These are phyloP conservation scores for Rhexocercosporidium sp. DNA, from an alignment of 2,329 filamentous ascomycete species.

Conservation along the genomic window DNA sequence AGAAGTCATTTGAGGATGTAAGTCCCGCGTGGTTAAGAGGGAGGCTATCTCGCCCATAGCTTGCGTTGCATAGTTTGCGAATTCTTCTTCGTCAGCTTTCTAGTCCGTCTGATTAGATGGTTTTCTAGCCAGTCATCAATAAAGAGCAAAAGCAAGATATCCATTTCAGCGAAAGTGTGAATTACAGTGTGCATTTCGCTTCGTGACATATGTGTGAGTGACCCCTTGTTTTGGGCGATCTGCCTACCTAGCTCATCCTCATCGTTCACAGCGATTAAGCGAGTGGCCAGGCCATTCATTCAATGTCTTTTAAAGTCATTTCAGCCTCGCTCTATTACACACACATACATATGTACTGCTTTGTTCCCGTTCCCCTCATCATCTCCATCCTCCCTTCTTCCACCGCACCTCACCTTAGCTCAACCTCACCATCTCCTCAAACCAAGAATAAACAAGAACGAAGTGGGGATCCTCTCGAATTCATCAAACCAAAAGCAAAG, in stretches of 20 bases:
- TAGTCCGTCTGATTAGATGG: not conserved
- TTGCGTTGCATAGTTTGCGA: conserved; percentile 24
- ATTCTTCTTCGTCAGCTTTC: not conserved
- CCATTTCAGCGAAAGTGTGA: not conserved
- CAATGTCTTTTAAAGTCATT: not conserved
- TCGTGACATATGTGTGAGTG: too few relatives aligned
- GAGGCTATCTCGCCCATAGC: conserved; percentile 22
- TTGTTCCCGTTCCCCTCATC: not conserved
- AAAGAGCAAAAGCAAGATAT: conserved; percentile 2
- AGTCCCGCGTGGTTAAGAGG: not conserved
- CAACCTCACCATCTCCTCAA: not conserved
- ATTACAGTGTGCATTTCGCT: not conserved
- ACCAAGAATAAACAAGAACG: not conserved
- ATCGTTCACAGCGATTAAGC: not conserved
- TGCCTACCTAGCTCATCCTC: too few relatives aligned
- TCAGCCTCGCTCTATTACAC: not conserved
- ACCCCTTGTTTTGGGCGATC: not conserved
- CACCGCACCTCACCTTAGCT: not conserved
- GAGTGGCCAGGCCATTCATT: not conserved
- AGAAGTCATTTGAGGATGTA: not conserved
- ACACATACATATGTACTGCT: not conserved
- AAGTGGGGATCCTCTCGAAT: conserved; percentile 14
- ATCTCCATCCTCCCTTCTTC: not conserved
- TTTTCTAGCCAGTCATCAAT: not conserved
- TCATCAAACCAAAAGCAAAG: not conserved